Conservation (phyloP, 345 rosid species). For the Dipteronia dyeriana region DNA sequence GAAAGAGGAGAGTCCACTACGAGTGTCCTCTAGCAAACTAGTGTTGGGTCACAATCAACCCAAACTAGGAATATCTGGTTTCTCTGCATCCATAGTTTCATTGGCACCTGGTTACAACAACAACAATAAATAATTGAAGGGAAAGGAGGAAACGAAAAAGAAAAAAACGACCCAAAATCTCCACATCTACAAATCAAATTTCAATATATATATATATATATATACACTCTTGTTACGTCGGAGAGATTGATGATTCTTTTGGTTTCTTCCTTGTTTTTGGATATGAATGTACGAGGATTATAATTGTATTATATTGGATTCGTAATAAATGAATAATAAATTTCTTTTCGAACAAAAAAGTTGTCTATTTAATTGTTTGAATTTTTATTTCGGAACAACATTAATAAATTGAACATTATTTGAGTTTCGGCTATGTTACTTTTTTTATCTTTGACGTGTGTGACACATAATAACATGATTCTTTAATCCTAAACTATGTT, state of each 20-base stretch:
- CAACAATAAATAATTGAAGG: too few species aligned
- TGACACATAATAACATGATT: too few species aligned
- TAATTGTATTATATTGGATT: too few species aligned
- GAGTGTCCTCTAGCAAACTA: not conserved
- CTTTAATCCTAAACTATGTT: too few species aligned
- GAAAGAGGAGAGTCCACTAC: not conserved
- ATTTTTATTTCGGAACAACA: not conserved
- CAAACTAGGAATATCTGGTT: slow-evolving; percentile 8
- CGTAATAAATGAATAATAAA: too few species aligned
- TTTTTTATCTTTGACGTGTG: too few species aligned
- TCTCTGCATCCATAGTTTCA: not conserved
- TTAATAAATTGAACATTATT: not conserved
- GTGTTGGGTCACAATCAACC: slow-evolving; percentile 6
- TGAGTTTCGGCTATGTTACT: too few species aligned
- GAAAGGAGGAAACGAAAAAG: too few species aligned
- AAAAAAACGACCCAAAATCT: not conserved
- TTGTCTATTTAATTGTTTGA: not conserved
- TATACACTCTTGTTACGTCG: not conserved
- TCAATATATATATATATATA: too few species aligned
- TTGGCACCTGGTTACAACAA: not conserved
- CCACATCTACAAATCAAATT: not conserved
- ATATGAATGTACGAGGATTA: not conserved
- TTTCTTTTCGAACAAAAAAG: too few species aligned
- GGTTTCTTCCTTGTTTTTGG: not conserved
- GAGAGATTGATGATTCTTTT: not conserved